phyloP scores from a whole-genome alignment of 306 rosid species.

The Carpinus viminea region DNA sequence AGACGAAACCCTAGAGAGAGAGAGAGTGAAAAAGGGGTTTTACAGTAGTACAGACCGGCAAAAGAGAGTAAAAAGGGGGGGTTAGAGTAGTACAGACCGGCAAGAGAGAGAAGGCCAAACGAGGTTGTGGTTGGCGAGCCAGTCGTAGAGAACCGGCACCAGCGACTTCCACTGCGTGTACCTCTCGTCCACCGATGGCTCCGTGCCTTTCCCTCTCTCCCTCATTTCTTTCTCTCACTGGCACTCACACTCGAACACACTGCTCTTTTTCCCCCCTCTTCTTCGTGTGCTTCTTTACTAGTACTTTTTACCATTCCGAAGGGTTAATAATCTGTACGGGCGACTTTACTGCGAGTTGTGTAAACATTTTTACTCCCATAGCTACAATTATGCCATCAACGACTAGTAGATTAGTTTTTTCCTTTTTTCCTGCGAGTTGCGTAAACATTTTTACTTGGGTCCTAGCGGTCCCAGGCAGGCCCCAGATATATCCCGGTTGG shows the following conservation, averaged over 20 bases:
- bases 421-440: too few species aligned
- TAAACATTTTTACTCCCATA: too few species aligned
- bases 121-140: conserved; percentile 96
- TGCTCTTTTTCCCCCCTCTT: not conserved
- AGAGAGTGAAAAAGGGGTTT: not conserved
- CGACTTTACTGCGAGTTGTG: too few species aligned
- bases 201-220: conserved; percentile 29
- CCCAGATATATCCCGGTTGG: too few species aligned
- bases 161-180: conserved; percentile 90
- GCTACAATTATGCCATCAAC: too few species aligned
- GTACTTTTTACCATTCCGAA: too few species aligned
- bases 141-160: conserved; percentile 87
- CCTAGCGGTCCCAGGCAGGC: too few species aligned
- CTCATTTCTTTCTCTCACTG: conserved; percentile 12
- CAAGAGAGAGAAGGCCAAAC: conserved; percentile 97
- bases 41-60: conserved; percentile 51
- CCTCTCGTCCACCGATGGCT: conserved; percentile 42
- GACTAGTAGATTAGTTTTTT: too few species aligned
- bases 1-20: not conserved
- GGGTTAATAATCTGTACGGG: too few species aligned
- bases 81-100: conserved; percentile 39
- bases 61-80: conserved; percentile 47
- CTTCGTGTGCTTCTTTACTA: not conserved
- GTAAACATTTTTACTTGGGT: too few species aligned
- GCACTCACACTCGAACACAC: not conserved